phyloP scores from a whole-genome alignment of 257 asterid genomes.

The Penstemon barbatus region DNA sequence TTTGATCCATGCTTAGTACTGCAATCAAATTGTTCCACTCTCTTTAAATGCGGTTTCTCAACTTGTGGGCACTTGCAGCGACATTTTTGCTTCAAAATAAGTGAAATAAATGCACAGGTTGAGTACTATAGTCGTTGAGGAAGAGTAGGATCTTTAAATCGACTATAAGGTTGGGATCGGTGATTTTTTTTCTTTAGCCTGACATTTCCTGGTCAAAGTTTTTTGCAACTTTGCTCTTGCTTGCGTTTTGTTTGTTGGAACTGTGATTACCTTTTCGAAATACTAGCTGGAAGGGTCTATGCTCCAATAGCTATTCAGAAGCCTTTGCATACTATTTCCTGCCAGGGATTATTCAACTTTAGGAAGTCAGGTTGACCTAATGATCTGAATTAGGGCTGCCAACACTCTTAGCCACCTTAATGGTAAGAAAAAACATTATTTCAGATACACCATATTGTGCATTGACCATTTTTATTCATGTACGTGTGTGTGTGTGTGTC shows the following conservation, averaged over 20 bases:
- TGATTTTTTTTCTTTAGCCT: too few relatives aligned
- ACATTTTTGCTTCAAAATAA: background rate
- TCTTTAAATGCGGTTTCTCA: background rate
- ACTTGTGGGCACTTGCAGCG: background rate
- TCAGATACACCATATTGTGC: background rate
- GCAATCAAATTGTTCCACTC: background rate
- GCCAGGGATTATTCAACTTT: background rate
- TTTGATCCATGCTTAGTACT: background rate
- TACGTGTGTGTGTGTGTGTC: too few relatives aligned
- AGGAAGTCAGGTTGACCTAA: background rate
- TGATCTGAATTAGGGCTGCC: background rate
- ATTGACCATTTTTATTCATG: background rate
- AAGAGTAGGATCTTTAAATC: background rate
- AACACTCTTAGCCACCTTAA: background rate
- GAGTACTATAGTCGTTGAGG: background rate
- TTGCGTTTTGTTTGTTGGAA: background rate
- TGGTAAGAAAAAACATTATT: background rate
- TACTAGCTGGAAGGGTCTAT: background rate
- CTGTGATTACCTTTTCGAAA: background rate
- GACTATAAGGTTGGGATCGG: background rate
- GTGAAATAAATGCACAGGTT: background rate
- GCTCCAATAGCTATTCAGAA: too few relatives aligned
- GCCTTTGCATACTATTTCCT: background rate
- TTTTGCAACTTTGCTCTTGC: background rate
- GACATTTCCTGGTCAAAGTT: background rate